phyloP scores from a whole-genome alignment of 176 grass and related monocot genomes.

The Ananas comosus region DNA sequence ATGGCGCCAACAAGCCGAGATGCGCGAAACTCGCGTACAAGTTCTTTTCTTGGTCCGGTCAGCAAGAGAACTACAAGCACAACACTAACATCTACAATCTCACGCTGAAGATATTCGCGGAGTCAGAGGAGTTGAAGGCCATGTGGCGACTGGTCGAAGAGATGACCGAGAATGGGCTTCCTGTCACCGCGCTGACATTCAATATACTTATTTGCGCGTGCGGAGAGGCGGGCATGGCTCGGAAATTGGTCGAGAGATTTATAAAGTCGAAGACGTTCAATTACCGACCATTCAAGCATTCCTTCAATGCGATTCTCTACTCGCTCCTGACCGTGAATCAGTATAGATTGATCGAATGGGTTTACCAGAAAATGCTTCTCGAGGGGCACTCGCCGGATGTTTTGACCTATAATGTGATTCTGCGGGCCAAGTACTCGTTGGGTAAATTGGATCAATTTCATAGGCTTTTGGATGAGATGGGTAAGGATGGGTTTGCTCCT shows the following conservation, averaged over 20 bases:
- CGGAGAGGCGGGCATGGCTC: conserved; percentile 52
- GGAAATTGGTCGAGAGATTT: conserved; percentile 67
- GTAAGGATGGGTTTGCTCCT: conserved; percentile 46
- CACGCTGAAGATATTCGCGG: conserved; percentile 64
- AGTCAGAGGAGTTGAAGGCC: conserved; percentile 73
- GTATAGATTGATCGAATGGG: conserved; percentile 75
- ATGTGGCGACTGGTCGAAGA: conserved; percentile 83
- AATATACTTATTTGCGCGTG: conserved; percentile 68
- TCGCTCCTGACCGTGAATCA: conserved; percentile 64
- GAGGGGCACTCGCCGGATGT: conserved; percentile 67
- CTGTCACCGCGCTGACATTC: conserved; percentile 60
- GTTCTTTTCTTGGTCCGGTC: conserved; percentile 74
- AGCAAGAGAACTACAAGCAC: conserved; percentile 54
- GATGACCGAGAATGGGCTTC: conserved; percentile 58
- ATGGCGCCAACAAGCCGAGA: conserved; percentile 36
- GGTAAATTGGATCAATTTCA: conserved; percentile 83
- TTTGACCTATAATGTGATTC: conserved; percentile 81
- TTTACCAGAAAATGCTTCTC: conserved; percentile 66
- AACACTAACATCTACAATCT: conserved; percentile 59
- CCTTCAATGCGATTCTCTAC: conserved; percentile 80
- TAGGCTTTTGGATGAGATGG: conserved; percentile 83
- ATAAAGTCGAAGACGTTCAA: conserved; percentile 66
- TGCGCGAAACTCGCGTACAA: conserved; percentile 71
- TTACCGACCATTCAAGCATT: conserved; percentile 63
- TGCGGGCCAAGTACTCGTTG: conserved; percentile 93